Evolutionary conservation across 768 basidiomycete genomes (phyloP).

Genomic region (Cystofilobasidium capitatum): DNA sequence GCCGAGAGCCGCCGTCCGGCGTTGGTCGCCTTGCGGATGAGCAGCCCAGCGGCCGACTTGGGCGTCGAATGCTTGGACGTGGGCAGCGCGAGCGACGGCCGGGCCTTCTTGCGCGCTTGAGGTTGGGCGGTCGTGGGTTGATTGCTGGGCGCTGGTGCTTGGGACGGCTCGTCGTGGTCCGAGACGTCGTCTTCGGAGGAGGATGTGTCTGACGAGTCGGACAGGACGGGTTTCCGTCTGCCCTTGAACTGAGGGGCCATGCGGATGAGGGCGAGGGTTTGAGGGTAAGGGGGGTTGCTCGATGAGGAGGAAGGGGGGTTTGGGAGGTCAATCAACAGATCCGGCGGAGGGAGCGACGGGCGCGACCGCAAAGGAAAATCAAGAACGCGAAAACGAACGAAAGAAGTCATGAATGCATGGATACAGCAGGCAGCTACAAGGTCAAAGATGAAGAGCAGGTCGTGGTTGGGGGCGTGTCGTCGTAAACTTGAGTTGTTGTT

Average conservation of each 20-base stretch:
- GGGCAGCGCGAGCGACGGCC: slow-evolving; percentile 1
- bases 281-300: not conserved
- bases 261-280: not conserved
- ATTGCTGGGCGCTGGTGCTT: not conserved
- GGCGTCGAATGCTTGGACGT: slow-evolving; percentile 3
- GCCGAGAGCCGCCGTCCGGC: not conserved
- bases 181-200: not conserved
- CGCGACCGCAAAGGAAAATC: not conserved
- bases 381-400: too few species aligned
- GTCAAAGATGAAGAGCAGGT: too few species aligned
- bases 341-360: not conserved
- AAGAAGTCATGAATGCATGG: too few species aligned
- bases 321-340: too few species aligned
- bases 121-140: not conserved
- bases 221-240: not conserved
- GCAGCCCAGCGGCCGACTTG: not conserved
- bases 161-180: not conserved
- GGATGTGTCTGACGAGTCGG: not conserved
- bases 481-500: too few species aligned
- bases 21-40: slow-evolving; percentile 6
- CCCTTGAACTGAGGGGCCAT: not conserved
- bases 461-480: too few species aligned
- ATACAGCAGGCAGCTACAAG: too few species aligned
- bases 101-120: slow-evolving; percentile 1
- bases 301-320: too few species aligned